Evolutionary conservation across 768 basidiomycete genomes (phyloP), one percentile per base, ranked within the genome.

Genomic region (Auriscalpium microsporum): DNA sequence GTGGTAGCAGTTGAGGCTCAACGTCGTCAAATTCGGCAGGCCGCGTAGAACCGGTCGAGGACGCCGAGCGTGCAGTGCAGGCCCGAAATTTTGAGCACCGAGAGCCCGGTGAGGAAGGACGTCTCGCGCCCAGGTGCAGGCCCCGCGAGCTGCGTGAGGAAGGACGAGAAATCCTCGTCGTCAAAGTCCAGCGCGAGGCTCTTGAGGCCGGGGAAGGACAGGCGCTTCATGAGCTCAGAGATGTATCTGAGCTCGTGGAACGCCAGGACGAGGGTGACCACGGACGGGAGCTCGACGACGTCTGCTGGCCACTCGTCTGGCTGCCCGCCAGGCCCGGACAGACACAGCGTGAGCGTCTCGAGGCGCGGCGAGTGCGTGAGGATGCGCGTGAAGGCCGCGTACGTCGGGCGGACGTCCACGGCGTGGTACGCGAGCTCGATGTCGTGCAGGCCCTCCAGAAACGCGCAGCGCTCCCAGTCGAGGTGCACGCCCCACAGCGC

Each of bases 401-500:
- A 86, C 4, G 76, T 73, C 2, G 86, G 87, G 11, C 85, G 79
- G 13, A 83, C 83, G 62, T 85, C 80, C 33, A 75, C 72, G 9
- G 76, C 67, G 61, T 86, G 86, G 68, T 78, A 87, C 0, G 81
- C 78, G 44, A 89, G 70, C 60, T 84, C 78, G 19, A 89, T 64
- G 14, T 78, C 74, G 21, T 60, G 63, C 33, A 89, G 69, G 13
- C 72, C 74, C 16, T 63, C 58, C 23, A 85, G 71, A 60, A 80
- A 73, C 0, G 50, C 58, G 9, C 75, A 71, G 36, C 72, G 69
- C 34, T 75, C 71, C 87, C 87, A 90, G 55, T 82, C 76, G 36
- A 89, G 66, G 58, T 86, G 86, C 5, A 87, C 82, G 40, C 85
- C 86, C 81, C 83, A 86, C 28, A 90, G 71, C 10, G 71, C 70